These are phyloP conservation scores for Colletotrichum euphorbiae DNA, from an alignment of 2,329 filamentous ascomycete genomes.

Conservation along the genomic window DNA sequence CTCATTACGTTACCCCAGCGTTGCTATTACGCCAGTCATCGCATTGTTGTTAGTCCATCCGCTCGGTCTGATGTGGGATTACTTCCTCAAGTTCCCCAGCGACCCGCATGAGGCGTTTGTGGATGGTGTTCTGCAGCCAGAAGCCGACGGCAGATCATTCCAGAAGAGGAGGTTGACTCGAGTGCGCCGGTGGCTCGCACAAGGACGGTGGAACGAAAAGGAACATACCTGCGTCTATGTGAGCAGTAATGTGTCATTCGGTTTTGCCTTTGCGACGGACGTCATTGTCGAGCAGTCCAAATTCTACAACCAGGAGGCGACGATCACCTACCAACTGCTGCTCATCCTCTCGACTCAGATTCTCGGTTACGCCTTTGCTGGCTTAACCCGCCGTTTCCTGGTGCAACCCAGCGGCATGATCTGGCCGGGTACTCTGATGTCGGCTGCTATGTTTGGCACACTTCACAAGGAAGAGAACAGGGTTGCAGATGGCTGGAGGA, in stretches of 20 bases:
- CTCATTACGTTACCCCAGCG: constrained; percentile 88
- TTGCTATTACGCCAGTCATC: constrained; percentile 90
- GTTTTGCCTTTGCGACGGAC: constrained; percentile 89
- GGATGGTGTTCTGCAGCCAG: constrained; percentile 47
- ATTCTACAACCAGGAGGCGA: constrained; percentile 86
- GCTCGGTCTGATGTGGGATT: constrained; percentile 83
- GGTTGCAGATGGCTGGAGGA: constrained; percentile 82
- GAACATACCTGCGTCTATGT: constrained; percentile 91
- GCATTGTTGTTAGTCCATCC: constrained; percentile 87
- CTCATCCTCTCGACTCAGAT: constrained; percentile 89
- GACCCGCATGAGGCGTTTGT: constrained; percentile 53
- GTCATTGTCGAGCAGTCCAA: constrained; percentile 91
- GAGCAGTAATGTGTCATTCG: constrained; percentile 89
- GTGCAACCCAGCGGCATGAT: constrained; percentile 91
- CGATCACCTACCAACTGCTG: constrained; percentile 82
- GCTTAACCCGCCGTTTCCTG: constrained; percentile 82
- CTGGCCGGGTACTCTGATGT: constrained; percentile 90
- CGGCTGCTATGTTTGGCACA: constrained; percentile 88
- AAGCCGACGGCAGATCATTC: constrained; percentile 15
- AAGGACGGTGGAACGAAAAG: constrained; percentile 88
- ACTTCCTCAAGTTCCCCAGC: constrained; percentile 63
- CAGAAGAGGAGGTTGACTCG: constrained; percentile 48
- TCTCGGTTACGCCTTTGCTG: constrained; percentile 87
- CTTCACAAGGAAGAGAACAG: constrained; percentile 88
- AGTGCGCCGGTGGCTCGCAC: constrained; percentile 79